A percentile compares a stretch with the other conserved stretches of the same genome.
Evolutionary conservation across 257 asterid species (phyloP).

Genomic region (Solanum rostratum): DNA sequence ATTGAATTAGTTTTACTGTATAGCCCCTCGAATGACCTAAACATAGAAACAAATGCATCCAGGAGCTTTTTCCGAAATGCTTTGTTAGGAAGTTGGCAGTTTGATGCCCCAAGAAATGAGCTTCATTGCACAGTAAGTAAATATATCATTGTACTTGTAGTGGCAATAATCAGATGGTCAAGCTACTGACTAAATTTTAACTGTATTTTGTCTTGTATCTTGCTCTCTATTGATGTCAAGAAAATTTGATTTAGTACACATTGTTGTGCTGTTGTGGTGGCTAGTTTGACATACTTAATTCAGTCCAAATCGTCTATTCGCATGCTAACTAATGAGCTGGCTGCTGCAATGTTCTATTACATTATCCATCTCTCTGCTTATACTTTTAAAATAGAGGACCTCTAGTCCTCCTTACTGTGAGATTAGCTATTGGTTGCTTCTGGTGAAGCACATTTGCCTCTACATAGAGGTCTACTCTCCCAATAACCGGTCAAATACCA

Average conservation of each 20-base stretch:
- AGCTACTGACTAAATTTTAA: neutral
- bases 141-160: neutral
- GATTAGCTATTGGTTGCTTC: neutral
- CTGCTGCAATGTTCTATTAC: neutral
- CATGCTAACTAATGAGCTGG: neutral
- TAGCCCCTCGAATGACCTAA: neutral
- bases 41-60: neutral
- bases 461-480: neutral
- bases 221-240: neutral
- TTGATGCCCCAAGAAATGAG: neutral
- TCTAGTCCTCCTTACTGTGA: neutral
- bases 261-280: no score
- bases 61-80: neutral
- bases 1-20: neutral
- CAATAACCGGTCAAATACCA: neutral
- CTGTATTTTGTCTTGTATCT: neutral
- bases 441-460: neutral
- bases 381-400: neutral
- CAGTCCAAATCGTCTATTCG: neutral
- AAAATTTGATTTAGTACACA: neutral
- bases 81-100: neutral
- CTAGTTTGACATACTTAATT: no score
- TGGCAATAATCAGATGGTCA: neutral
- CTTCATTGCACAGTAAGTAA: neutral
- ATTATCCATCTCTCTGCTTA: neutral